Evolutionary conservation across 2,329 filamentous ascomycete genomes (phyloP).

Genomic region (Acrodontium crateriforme): DNA sequence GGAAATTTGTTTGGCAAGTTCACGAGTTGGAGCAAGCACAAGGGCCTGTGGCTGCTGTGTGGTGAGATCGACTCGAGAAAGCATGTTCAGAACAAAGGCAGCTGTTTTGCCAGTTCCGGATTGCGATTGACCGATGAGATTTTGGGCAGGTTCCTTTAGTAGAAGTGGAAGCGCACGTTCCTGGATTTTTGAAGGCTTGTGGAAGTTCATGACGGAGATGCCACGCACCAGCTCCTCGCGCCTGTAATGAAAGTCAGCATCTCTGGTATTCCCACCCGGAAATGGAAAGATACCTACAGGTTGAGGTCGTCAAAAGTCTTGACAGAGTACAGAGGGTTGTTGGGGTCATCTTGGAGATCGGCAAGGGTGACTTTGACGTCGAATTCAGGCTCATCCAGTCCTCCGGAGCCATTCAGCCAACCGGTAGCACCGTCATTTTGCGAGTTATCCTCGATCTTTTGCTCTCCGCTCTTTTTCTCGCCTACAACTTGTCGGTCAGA

Average conservation of each 20-base stretch:
- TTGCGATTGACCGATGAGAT: constrained; percentile 98
- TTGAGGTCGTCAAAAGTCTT: constrained; percentile 74
- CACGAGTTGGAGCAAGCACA: constrained; percentile 80
- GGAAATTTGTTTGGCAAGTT: constrained; percentile 88
- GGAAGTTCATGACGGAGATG: constrained; percentile 69
- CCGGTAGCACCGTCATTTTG: constrained; percentile 33
- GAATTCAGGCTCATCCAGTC: constrained; percentile 57
- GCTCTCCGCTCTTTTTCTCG: constrained; percentile 5
- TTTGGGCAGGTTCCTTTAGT: constrained; percentile 69
- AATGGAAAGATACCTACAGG: constrained; percentile 55
- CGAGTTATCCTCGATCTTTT: constrained; percentile 6
- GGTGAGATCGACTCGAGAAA: constrained; percentile 68
- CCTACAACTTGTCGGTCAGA: constrained; percentile 6
- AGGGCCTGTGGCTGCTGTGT: constrained; percentile 68
- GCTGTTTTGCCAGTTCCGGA: constrained; percentile 97
- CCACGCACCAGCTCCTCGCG: constrained; percentile 58
- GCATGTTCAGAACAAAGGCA: constrained; percentile 83
- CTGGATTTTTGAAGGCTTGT: constrained; percentile 95
- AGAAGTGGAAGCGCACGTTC: constrained; percentile 86
- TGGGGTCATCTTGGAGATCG: constrained; percentile 72
- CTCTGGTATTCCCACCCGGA: too few relatives aligned
- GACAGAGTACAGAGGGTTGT: constrained; percentile 76
- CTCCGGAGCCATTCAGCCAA: constrained; percentile 26
- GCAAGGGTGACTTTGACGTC: constrained; percentile 88
- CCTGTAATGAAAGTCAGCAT: constrained; percentile 25